These are phyloP conservation scores for Hypoxylon trugodes DNA, from an alignment of 495 filamentous ascomycete species.

Conservation along the genomic window DNA sequence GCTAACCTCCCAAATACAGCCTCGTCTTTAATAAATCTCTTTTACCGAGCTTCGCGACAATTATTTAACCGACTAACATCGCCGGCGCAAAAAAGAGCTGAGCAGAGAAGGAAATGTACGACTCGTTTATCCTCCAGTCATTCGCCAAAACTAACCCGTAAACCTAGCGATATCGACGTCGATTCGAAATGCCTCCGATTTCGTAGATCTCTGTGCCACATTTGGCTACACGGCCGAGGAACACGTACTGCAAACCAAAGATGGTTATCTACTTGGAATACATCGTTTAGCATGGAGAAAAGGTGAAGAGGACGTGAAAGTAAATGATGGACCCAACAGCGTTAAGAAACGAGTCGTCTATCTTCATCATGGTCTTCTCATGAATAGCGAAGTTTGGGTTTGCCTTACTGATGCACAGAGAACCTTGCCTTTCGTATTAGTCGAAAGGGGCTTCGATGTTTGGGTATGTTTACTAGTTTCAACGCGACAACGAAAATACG, in stretches of 20 bases:
- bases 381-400: slow-evolving; percentile 99
- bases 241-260: slow-evolving; percentile 91
- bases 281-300: slow-evolving; percentile 85
- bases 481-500: neutral
- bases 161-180: slow-evolving; percentile 58
- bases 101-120: slow-evolving; percentile 64
- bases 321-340: slow-evolving; percentile 76
- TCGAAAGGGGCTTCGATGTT: slow-evolving; percentile 94
- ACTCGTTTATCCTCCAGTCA: slow-evolving; percentile 13
- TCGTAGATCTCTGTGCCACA: slow-evolving; percentile 87
- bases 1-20: slow-evolving; percentile 59
- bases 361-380: slow-evolving; percentile 93
- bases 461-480: slow-evolving; percentile 68
- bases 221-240: slow-evolving; percentile 94
- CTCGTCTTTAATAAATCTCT: slow-evolving; percentile 78
- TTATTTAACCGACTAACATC: slow-evolving; percentile 83
- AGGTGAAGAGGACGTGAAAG: slow-evolving; percentile 75
- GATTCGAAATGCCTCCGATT: slow-evolving; percentile 79
- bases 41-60: slow-evolving; percentile 80
- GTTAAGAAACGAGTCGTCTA: slow-evolving; percentile 88
- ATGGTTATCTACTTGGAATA: slow-evolving; percentile 92
- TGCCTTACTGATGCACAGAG: slow-evolving; percentile 87
- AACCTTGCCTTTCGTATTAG: slow-evolving; percentile 86
- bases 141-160: slow-evolving; percentile 24
- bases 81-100: slow-evolving; percentile 69